A percentile compares a stretch with the other conserved stretches of the same genome.
Evolutionary conservation across 2,329 filamentous ascomycete genomes (phyloP).

Genomic region (Xylaria sp.): DNA sequence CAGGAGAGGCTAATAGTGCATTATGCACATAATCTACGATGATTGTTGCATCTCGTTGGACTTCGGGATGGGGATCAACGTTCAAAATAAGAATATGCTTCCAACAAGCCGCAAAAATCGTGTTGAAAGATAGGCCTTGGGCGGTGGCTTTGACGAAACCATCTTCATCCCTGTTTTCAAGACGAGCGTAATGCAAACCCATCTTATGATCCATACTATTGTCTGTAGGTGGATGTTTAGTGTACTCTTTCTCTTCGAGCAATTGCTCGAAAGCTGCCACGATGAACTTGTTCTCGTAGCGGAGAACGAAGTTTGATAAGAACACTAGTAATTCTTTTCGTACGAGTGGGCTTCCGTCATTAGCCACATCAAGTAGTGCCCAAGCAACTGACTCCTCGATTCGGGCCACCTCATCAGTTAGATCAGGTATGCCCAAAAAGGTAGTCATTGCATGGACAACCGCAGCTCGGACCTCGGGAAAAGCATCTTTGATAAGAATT

Average conservation of each 20-base stretch:
- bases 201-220: constrained; percentile 70
- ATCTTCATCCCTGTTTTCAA: constrained; percentile 66
- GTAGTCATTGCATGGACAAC: constrained; percentile 95
- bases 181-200: constrained; percentile 70
- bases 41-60: constrained; percentile 84
- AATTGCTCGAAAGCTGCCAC: constrained; percentile 94
- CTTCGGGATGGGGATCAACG: constrained; percentile 93
- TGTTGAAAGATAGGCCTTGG: constrained; percentile 80
- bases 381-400: constrained; percentile 93
- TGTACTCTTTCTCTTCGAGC: constrained; percentile 80
- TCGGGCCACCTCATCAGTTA: constrained; percentile 89
- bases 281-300: constrained; percentile 92
- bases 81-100: constrained; percentile 91
- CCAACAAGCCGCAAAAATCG: constrained; percentile 93
- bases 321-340: constrained; percentile 94
- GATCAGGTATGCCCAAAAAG: constrained; percentile 91
- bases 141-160: constrained; percentile 67
- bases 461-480: constrained; percentile 91
- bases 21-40: constrained; percentile 89
- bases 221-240: constrained; percentile 65
- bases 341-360: constrained; percentile 94
- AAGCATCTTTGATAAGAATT: constrained; percentile 82
- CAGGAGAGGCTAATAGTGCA: constrained; percentile 78
- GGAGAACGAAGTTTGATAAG: constrained; percentile 88
- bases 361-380: constrained; percentile 89